These are phyloP conservation scores for Cladosporium colombiae DNA, from an alignment of 2,329 filamentous ascomycete species.

Conservation along the genomic window DNA sequence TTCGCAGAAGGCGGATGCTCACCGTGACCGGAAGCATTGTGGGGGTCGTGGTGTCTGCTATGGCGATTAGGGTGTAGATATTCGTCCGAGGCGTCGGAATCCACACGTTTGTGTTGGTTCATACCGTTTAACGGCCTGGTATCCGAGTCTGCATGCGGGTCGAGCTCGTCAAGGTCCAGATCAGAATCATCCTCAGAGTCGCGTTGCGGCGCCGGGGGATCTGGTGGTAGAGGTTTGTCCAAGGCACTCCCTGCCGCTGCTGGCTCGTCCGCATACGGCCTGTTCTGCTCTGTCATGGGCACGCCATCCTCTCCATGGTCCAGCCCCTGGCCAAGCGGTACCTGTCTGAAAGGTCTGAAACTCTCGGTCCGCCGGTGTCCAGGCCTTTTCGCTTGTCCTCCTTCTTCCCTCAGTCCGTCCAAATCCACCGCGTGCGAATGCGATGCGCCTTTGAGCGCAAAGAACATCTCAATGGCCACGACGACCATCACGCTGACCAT, in stretches of 20 bases:
- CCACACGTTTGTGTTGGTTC: conserved; percentile 20
- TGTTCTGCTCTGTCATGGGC: conserved; percentile 25
- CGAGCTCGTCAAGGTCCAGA: conserved; percentile 39
- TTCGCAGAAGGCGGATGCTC: conserved; percentile 11
- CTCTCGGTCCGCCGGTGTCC: conserved; percentile 27
- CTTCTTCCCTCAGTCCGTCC: conserved; percentile 31
- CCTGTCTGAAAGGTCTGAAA: conserved; percentile 33
- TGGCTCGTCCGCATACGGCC: conserved; percentile 26
- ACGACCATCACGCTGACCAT: conserved; percentile 82
- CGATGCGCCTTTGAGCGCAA: conserved; percentile 68
- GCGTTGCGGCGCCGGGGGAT: conserved; percentile 23
- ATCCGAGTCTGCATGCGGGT: conserved; percentile 28
- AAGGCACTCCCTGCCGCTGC: conserved; percentile 18
- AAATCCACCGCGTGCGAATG: conserved; percentile 55
- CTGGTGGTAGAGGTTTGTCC: conserved; percentile 37
- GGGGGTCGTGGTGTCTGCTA: conserved; percentile 8
- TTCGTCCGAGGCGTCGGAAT: conserved; percentile 11
- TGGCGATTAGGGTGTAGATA: conserved; percentile 23
- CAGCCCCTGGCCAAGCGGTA: conserved; percentile 24
- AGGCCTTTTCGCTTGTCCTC: conserved; percentile 24
- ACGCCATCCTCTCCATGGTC: conserved; percentile 18
- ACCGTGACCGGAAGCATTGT: background rate
- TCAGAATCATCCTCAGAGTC: conserved; percentile 33
- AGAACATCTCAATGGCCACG: conserved; percentile 83
- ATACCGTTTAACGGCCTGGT: conserved; percentile 29